These are phyloP conservation scores for Rosellinia necatrix DNA, from an alignment of 2,329 filamentous ascomycete species.

Conservation along the genomic window DNA sequence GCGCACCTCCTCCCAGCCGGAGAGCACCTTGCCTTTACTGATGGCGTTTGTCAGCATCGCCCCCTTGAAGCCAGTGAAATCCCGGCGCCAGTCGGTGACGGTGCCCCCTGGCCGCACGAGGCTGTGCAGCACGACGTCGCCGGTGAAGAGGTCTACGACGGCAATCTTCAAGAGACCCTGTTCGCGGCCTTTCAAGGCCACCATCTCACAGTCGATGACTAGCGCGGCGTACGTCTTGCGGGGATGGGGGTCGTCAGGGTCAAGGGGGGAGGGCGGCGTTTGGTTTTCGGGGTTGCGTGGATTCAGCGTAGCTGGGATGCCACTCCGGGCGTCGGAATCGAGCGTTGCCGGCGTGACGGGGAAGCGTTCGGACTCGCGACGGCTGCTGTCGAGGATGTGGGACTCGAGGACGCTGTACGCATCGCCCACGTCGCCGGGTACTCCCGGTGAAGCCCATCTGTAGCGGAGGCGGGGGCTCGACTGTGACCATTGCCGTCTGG, in stretches of 20 bases:
- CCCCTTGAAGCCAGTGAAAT: constrained; percentile 4
- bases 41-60: not conserved
- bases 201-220: constrained; percentile 13
- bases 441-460: not conserved
- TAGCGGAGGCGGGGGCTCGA: not conserved
- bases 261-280: not conserved
- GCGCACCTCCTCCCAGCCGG: constrained; percentile 1
- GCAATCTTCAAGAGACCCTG: not conserved
- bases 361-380: constrained; percentile 3
- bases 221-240: not conserved
- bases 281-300: not conserved
- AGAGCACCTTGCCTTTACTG: not conserved
- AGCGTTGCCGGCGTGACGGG: not conserved
- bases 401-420: constrained; percentile 2
- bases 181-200: not conserved
- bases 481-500: too few species aligned
- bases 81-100: constrained; percentile 7
- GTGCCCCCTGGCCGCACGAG: not conserved
- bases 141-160: constrained; percentile 13
- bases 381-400: constrained; percentile 7
- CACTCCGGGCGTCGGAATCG: not conserved
- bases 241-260: not conserved
- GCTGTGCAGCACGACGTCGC: not conserved
- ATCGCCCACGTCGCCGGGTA: not conserved
- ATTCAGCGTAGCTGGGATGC: not conserved